Conservation (phyloP, 2,329 filamentous ascomycete genomes). For the Bipolaris victoriae region DNA sequence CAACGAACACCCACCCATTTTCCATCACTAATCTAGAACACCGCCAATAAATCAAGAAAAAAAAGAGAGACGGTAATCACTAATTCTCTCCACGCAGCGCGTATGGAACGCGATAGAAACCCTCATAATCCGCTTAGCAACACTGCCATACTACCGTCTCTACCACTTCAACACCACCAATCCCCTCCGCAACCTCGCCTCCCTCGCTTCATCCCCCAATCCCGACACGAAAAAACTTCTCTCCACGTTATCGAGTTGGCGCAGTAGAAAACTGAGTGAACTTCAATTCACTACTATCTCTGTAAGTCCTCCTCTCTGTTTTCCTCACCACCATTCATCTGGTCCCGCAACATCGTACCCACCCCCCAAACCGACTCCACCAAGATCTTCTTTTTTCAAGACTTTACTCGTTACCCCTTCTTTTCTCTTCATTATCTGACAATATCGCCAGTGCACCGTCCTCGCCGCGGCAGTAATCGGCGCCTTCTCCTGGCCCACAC, state of each 20-base stretch:
- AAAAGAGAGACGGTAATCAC: neutral
- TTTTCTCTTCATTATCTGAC: too few relatives aligned
- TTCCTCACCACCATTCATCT: neutral
- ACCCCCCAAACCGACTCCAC: neutral
- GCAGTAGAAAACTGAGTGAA: neutral
- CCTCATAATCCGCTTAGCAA: neutral
- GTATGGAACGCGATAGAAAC: neutral
- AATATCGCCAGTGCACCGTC: neutral
- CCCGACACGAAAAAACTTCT: neutral
- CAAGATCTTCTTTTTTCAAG: too few relatives aligned
- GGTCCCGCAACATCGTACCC: neutral
- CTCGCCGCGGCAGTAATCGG: neutral
- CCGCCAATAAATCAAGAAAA: too few relatives aligned
- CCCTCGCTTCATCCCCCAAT: neutral
- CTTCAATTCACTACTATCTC: neutral
- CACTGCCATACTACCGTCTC: neutral
- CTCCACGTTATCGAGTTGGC: neutral
- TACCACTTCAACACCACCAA: conserved; percentile 2
- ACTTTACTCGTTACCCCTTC: too few relatives aligned
- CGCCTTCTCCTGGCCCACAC: neutral
- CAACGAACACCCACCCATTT: neutral
- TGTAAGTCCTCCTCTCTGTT: neutral
- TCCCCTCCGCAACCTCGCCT: neutral
- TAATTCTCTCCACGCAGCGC: neutral
- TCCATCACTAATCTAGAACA: neutral